Evolutionary conservation across 1,284 basidiomycete species (phyloP).

Genomic region (Papiliotrema flavescens): DNA sequence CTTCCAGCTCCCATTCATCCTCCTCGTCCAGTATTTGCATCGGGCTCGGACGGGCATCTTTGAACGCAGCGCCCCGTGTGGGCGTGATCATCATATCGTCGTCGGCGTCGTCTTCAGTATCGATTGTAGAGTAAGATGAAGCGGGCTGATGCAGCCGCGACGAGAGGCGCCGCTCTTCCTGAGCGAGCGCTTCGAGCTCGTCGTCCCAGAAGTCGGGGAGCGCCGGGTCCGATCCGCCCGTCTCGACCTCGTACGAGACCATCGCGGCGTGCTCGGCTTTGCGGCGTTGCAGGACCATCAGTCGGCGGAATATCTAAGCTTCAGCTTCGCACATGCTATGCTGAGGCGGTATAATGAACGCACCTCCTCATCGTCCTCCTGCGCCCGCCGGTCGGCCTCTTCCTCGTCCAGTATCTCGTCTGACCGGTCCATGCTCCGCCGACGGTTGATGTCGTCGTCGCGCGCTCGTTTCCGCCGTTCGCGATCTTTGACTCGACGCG

Average conservation of each 20-base stretch:
- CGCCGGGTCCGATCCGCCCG: conserved; percentile 34
- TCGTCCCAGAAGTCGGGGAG: conserved; percentile 42
- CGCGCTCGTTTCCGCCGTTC: conserved; percentile 25
- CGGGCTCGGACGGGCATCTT: background rate
- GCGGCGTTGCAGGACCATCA: conserved; percentile 36
- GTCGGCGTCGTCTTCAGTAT: conserved; percentile 1
- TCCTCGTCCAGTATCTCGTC: conserved; percentile 26
- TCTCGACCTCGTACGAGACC: conserved; percentile 32
- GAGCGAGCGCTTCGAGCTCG: conserved; percentile 16
- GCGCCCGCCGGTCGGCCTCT: conserved; percentile 32
- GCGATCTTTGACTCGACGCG: conserved; percentile 31
- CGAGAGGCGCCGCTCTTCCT: conserved; percentile 21
- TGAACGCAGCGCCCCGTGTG: background rate
- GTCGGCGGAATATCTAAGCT: conserved; percentile 40
- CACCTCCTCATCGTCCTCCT: conserved; percentile 45
- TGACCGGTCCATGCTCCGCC: conserved; percentile 17
- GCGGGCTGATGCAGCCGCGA: background rate
- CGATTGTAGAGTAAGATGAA: too few relatives aligned
- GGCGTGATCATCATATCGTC: background rate
- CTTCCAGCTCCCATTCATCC: conserved; percentile 30
- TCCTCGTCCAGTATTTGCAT: conserved; percentile 15
- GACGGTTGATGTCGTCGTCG: conserved; percentile 22
- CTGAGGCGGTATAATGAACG: conserved; percentile 1
- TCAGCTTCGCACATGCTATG: background rate
- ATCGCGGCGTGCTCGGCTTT: conserved; percentile 28